phyloP scores from a whole-genome alignment of 1,284 basidiomycete species.

The Salmacisia buchloeana region DNA sequence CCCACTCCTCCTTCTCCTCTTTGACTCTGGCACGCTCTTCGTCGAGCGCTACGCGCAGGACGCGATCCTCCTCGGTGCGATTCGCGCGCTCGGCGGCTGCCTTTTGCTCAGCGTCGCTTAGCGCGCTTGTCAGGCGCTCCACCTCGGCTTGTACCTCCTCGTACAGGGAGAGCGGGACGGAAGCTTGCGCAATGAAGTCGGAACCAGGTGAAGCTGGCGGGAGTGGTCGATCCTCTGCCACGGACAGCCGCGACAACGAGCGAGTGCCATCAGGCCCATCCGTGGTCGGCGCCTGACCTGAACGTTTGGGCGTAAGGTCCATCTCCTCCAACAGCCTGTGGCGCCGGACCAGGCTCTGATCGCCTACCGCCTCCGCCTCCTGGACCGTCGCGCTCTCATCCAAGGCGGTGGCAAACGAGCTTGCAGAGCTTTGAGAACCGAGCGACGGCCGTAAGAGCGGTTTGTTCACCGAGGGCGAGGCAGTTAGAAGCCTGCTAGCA shows the following conservation, averaged over 20 bases:
- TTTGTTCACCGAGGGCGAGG: background rate
- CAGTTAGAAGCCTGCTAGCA: too few species aligned
- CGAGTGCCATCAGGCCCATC: slow-evolving; percentile 20
- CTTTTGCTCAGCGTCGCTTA: slow-evolving; percentile 37
- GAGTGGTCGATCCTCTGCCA: background rate
- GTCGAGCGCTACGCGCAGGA: slow-evolving; percentile 53
- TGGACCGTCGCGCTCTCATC: background rate
- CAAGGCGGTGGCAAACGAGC: background rate
- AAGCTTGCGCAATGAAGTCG: slow-evolving; percentile 29
- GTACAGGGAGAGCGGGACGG: slow-evolving; percentile 40
- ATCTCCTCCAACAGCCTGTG: slow-evolving; percentile 47
- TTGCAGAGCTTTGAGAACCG: background rate
- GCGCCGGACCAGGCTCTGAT: slow-evolving; percentile 53
- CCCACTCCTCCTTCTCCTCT: slow-evolving; percentile 56
- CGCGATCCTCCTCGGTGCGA: slow-evolving; percentile 55
- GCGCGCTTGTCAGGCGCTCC: slow-evolving; percentile 43
- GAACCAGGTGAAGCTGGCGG: slow-evolving; percentile 15
- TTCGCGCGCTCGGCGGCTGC: slow-evolving; percentile 16
- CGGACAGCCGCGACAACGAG: slow-evolving; percentile 1
- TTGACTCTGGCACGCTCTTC: slow-evolving; percentile 54
- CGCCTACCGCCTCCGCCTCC: background rate
- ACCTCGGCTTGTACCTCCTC: slow-evolving; percentile 49
- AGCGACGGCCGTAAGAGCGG: background rate
- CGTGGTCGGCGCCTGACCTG: slow-evolving; percentile 13
- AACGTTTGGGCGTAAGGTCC: slow-evolving; percentile 27